Conservation (phyloP, 1,139 yeast species). For the Geotrichum carabidarum region DNA sequence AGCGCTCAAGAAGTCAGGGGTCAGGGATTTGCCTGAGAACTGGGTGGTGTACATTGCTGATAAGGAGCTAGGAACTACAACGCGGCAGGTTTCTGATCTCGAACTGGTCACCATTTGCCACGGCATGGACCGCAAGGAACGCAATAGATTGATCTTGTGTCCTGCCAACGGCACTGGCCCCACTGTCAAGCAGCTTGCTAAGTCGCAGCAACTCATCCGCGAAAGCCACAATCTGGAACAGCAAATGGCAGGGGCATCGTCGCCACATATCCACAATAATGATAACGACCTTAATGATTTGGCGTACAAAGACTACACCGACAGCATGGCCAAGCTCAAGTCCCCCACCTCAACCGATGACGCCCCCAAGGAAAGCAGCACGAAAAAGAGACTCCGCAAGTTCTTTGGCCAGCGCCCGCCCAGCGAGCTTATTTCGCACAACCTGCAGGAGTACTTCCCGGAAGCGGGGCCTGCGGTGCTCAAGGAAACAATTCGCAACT, state of each 20-base stretch:
- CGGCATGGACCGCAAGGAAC: conserved; percentile 64
- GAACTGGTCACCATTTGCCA: conserved; percentile 81
- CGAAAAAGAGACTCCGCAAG: conserved; percentile 33
- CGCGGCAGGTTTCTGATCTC: conserved; percentile 60
- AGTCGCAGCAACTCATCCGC: conserved; percentile 46
- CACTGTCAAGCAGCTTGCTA: conserved; percentile 59
- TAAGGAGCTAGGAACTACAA: conserved; percentile 37
- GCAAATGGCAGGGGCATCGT: too few relatives aligned
- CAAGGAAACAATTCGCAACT: conserved; percentile 75
- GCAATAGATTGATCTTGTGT: conserved; percentile 68
- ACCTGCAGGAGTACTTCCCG: conserved; percentile 88
- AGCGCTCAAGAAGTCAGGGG: conserved; percentile 52
- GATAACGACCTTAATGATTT: background rate
- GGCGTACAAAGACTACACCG: conserved; percentile 6
- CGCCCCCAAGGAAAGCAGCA: background rate
- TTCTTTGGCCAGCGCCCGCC: conserved; percentile 91
- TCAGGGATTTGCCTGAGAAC: conserved; percentile 44
- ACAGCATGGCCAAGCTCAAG: too few relatives aligned
- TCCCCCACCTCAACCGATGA: background rate
- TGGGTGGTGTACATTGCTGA: conserved; percentile 49
- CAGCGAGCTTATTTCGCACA: conserved; percentile 83
- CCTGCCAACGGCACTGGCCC: conserved; percentile 56
- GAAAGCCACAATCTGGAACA: conserved; percentile 11
- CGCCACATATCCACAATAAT: background rate
- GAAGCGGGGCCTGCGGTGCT: conserved; percentile 68